phyloP scores from a whole-genome alignment of 371 early-diverging fungal species.

The Mucor irregularis region DNA sequence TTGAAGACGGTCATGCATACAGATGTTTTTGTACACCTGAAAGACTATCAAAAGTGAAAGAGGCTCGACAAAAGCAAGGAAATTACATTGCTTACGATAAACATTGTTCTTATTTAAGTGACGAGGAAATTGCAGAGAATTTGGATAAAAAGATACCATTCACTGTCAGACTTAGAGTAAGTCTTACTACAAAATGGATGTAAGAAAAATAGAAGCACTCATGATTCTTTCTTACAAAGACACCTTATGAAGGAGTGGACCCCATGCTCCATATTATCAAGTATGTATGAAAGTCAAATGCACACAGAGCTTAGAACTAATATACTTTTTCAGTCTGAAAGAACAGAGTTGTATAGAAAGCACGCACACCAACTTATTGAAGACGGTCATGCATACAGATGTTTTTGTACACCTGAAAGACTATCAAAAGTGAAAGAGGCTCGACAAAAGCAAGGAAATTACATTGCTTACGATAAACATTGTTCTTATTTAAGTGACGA shows the following conservation, averaged over 20 bases:
- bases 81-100: conserved; percentile 77
- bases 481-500: conserved; percentile 68
- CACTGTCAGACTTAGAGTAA: conserved; percentile 77
- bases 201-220: not conserved
- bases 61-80: conserved; percentile 58
- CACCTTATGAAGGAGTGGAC: conserved; percentile 68
- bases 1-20: conserved; percentile 82
- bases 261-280: no score
- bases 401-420: conserved; percentile 84
- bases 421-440: conserved; percentile 62
- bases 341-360: conserved; percentile 69
- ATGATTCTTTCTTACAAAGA: conserved; percentile 38
- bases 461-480: conserved; percentile 79
- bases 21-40: conserved; percentile 87
- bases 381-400: conserved; percentile 84
- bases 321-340: conserved; percentile 59
- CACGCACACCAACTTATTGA: conserved; percentile 72
- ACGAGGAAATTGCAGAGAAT: conserved; percentile 61
- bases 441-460: conserved; percentile 57
- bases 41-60: conserved; percentile 65
- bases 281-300: conserved; percentile 25
- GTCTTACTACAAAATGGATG: not conserved
- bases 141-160: conserved; percentile 55
- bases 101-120: conserved; percentile 71
- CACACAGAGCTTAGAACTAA: no score